Evolutionary conservation across 768 basidiomycete genomes (phyloP), one percentile per base, ranked within the genome.

Genomic region (Kwoniella newhampshirensis): DNA sequence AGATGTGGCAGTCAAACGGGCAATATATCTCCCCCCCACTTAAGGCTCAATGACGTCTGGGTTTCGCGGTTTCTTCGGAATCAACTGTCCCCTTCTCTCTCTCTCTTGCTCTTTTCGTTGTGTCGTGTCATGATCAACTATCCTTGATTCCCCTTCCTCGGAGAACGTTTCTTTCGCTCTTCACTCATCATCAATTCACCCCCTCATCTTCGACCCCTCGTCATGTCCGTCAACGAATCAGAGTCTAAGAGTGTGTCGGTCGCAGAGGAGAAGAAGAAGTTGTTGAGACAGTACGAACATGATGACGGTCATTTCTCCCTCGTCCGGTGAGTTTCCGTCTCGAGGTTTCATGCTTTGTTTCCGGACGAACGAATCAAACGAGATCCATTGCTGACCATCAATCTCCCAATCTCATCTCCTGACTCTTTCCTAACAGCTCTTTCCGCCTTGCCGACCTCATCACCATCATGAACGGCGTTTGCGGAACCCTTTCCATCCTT

Each of bases 391-490:
- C 41, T 43, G 41, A 47, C 18, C 45, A 3, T 28, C 25, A 21
- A 6, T 7, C 13, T 47, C 45, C 45, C 21, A 6, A 17, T 47
- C 27, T 43, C 42, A 21, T 50, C 5, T 50, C n/a, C 11, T 13
- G 4, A 41, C 40, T 41, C 17, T 21, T n/a, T 41, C 15, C 18
- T n/a, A 37, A 37, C 20, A 96, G 96, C 67, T 98, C 97, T 77
- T 99, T 99, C 75, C 89, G 93, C 51, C 84, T 98, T 25, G 96
- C 96, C 64, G 96, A 99, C 80, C 82, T 96, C 49, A 91, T 99
- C 68, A 99, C 96, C 32, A 91, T 99, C 63, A 92, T 93, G 87
- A 99, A 99, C 75, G 96, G 96, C 42, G 87, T 98, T 77, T 99
- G 96, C 79, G 96, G 96, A 56, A 88, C 89, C 17, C 87, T 94